A percentile compares a stretch with the other conserved stretches of the same genome.
phyloP scores from a whole-genome alignment of 441 rosid genomes.

The Brassica hybrid region DNA sequence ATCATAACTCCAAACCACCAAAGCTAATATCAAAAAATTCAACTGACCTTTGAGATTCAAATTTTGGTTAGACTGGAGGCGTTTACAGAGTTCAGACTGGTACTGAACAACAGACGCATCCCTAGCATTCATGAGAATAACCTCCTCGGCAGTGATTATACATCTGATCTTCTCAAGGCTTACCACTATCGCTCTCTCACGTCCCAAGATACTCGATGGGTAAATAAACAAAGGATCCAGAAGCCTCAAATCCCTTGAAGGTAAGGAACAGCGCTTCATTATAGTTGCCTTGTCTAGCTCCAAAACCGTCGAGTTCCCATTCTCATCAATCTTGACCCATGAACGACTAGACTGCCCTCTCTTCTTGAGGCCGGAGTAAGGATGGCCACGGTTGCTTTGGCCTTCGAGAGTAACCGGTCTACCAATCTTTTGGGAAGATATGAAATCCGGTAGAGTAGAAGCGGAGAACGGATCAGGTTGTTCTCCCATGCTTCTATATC shows the following conservation, averaged over 20 bases:
- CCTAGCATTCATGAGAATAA: constrained; percentile 83
- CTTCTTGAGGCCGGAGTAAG: constrained; percentile 67
- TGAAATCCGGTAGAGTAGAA: no score
- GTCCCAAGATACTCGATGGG: constrained; percentile 85
- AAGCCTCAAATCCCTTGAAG: constrained; percentile 90
- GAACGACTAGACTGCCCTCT: constrained; percentile 93
- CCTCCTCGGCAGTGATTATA: constrained; percentile 93
- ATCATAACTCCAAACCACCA: no score
- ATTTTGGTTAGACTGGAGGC: constrained; percentile 70
- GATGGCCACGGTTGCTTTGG: constrained; percentile 50
- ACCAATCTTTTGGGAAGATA: constrained; percentile 45
- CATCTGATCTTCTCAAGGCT: constrained; percentile 94
- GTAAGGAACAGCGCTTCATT: constrained; percentile 97
- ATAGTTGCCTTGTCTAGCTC: constrained; percentile 90
- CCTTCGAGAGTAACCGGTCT: constrained; percentile 50
- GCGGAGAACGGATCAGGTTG: no score
- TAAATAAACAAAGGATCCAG: constrained; percentile 95
- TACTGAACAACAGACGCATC: constrained; percentile 78
- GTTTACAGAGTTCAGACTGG: constrained; percentile 81
- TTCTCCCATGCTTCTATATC: constrained; percentile 53
- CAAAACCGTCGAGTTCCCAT: constrained; percentile 68
- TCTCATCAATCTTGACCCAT: constrained; percentile 85
- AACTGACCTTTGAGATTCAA: constrained; percentile 55
- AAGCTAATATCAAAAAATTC: background rate
- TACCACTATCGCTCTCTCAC: constrained; percentile 93